Evolutionary conservation across 768 basidiomycete species (phyloP), one percentile per base, ranked within the genome.

Genomic region (Phaeotremella skinneri): DNA sequence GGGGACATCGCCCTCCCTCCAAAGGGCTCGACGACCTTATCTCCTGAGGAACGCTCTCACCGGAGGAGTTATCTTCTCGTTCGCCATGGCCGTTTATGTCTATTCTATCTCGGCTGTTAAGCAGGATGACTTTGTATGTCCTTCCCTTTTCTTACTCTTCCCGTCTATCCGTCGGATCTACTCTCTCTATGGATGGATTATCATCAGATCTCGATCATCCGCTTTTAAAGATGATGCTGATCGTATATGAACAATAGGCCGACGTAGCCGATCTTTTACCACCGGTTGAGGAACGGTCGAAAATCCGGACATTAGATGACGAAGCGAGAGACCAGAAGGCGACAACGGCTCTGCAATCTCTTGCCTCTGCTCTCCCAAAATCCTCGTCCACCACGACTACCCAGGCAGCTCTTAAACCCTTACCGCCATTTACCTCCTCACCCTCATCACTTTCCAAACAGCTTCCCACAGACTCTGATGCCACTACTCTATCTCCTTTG

Each of bases 31-130:
- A 20, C 84, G 83, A 62, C 93, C 90, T 13, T 98, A 88, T 78
- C 83, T 85, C 30, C 39, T 87, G 39, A 83, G 82, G 64, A 98
- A 98, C 75, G 84, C 86, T 17, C 34, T 94, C 49, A 89, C 88
- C 0, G 94, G 93, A 6, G 62, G 85, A 45, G 69, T 81, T 2
- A 82, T 97, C 43, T 82, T 84, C 26, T 82, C 82, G 0, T 93
- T 96, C 73, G 86, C 84, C 27, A 82, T 84, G 14, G 87, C 86
- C 26, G 85, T 96, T 7, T 98, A 90, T 84, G 81, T 85, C 3
- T 98, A 97, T 79, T 92, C 91, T 17, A 94, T 98, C 71, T 84
- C 85, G 29, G 92, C 91, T 27, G 92, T 97, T 55, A 91, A 88
- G 72, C 92, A 97, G 72, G 92, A 96, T 73, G 85, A 88, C 39